Percentiles rank a stretch among this genome's conserved stretches.
Conservation (phyloP, 495 filamentous ascomycete species). For the Aspergillus nanangensis region DNA sequence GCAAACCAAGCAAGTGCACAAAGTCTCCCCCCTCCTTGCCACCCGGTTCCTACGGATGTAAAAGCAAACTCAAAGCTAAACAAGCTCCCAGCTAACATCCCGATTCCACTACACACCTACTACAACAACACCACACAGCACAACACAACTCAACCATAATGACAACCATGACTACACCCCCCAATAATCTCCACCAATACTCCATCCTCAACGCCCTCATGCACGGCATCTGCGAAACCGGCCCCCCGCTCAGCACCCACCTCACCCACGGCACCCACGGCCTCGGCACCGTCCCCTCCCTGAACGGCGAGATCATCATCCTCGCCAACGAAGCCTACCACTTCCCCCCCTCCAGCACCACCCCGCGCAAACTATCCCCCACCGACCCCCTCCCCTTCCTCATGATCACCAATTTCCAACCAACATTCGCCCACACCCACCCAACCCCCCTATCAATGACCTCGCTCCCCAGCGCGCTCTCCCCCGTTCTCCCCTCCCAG, state of each 20-base stretch:
- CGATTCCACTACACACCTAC: too few species aligned
- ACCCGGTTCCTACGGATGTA: too few species aligned
- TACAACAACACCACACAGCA: too few species aligned
- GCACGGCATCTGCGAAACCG: constrained; percentile 42
- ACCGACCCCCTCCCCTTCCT: constrained; percentile 4
- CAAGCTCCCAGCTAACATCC: too few species aligned
- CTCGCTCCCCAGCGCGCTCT: constrained; percentile 3
- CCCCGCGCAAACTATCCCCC: neutral
- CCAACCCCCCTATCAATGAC: neutral
- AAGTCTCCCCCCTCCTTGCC: too few species aligned
- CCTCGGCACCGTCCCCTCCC: constrained; percentile 44
- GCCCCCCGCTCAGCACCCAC: constrained; percentile 30
- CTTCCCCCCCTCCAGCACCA: constrained; percentile 5
- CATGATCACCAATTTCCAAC: constrained; percentile 8
- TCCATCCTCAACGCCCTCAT: constrained; percentile 48
- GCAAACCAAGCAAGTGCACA: too few species aligned
- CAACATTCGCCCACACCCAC: constrained; percentile 3
- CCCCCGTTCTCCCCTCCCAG: constrained; percentile 7
- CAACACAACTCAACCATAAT: too few species aligned
- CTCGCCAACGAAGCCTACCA: constrained; percentile 44
- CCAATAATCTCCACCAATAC: constrained; percentile 47
- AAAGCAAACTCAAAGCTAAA: too few species aligned
- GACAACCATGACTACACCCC: neutral
- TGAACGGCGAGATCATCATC: constrained; percentile 51
- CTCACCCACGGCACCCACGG: constrained; percentile 44